Evolutionary conservation across 139 green algal species (phyloP), one percentile per base, ranked within the genome.

Genomic region (Tetraselmis striata): DNA sequence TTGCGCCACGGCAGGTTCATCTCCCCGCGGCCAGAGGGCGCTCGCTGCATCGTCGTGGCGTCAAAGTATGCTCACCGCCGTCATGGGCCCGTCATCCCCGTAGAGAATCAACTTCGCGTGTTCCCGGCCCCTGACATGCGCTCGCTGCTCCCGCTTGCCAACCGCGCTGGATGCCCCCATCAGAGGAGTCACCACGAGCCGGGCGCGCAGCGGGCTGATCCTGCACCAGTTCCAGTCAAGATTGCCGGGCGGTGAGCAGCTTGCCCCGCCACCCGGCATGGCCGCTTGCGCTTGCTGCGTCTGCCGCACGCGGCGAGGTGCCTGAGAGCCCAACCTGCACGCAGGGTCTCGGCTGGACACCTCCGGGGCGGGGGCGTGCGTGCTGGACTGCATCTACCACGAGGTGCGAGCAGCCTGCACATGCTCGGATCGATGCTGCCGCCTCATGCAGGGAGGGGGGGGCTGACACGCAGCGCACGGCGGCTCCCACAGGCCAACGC

Each of bases 361-460:
- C 23, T 80, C 80, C 18, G 30, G 78, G 27, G 80, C 93, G 30
- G 79, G 87, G 25, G 92, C 88, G 77, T 95, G 90, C 85, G 88
- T 98, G 18, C 87, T 98, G 67, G 95, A 98, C 86, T 94, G 89
- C 81, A 86, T 98, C 0, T 96, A 90, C 79, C 92, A 98, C 78
- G 88, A 87, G 59, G 79, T 67, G 11, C 29, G 45, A 67, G 45
- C 45, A 67, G 45, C 18, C 45, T 89, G 74, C 23, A 78, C 59
- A 26, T 59, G 26, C 5, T 77, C 25, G 26, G 23, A 2, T 28
- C 58, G 23, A 75, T 23, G 23, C 22, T 75, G 22, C 58, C 18
- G 58, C 22, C 18, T 23, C 58, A n/a, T 75, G 58, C 18, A 75
- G 58, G 22, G 58, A 23, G 23, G 18, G 22, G 18, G 22, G 58